A percentile compares a stretch with the other conserved stretches of the same genome.
phyloP scores from a whole-genome alignment of 306 rosid genomes.

The Sicyos edulis region DNA sequence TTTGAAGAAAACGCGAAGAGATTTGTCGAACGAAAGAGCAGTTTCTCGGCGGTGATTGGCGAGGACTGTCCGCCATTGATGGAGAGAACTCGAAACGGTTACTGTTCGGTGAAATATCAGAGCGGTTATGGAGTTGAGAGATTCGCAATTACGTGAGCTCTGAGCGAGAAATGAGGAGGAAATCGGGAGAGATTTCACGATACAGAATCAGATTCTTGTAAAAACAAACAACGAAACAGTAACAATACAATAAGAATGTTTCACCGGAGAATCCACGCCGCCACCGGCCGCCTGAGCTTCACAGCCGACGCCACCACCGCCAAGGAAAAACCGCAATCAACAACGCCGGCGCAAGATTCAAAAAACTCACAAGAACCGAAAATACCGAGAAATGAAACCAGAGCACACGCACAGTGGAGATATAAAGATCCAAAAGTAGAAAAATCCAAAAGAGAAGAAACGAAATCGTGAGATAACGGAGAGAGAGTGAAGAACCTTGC shows the following conservation, averaged over 20 bases:
- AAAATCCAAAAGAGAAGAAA: background rate
- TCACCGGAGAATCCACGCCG: slow-evolving; percentile 4
- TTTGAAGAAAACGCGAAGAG: slow-evolving; percentile 18
- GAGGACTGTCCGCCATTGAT: slow-evolving; percentile 14
- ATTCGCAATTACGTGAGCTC: background rate
- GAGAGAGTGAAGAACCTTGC: slow-evolving; percentile 51
- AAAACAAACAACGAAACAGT: background rate
- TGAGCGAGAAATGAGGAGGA: background rate
- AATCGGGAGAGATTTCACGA: background rate
- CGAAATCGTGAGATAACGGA: background rate
- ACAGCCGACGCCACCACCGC: slow-evolving; percentile 9
- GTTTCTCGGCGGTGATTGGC: slow-evolving; percentile 13
- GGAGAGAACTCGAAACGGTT: slow-evolving; percentile 15
- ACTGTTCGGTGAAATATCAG: background rate
- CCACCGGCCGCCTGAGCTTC: background rate
- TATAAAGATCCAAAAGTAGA: background rate
- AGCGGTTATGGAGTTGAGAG: slow-evolving; percentile 13
- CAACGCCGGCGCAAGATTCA: background rate
- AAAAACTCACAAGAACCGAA: background rate
- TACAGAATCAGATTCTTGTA: slow-evolving; percentile 18
- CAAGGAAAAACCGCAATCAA: background rate
- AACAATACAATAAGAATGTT: background rate
- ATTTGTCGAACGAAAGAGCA: background rate
- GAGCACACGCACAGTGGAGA: background rate
- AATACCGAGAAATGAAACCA: slow-evolving; percentile 1